phyloP scores from a whole-genome alignment of 179 eudicot genomes.

The Drosera spatulata region DNA sequence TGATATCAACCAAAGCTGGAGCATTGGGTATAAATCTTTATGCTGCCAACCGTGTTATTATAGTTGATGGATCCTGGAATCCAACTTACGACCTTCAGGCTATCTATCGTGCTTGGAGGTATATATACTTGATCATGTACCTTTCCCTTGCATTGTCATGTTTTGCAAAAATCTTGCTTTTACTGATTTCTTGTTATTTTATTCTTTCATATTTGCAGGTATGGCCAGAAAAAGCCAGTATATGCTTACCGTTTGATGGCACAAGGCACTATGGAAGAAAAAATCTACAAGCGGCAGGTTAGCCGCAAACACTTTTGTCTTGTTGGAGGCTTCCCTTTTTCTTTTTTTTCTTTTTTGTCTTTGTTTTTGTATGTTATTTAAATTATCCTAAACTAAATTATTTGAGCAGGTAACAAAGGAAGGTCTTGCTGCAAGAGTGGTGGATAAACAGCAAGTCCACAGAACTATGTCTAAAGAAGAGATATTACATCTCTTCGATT shows the following conservation, averaged over 20 bases:
- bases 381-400: constrained; percentile 2
- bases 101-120: constrained; percentile 96
- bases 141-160: not conserved
- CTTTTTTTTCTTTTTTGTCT: too few species aligned
- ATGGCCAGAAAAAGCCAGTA: constrained; percentile 94
- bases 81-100: constrained; percentile 99
- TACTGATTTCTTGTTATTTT: not conserved
- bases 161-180: not conserved
- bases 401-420: constrained; percentile 82
- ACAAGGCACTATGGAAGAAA: constrained; percentile 94
- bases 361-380: too few species aligned
- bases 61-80: constrained; percentile 97
- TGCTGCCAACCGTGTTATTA: constrained; percentile 94
- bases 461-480: constrained; percentile 95
- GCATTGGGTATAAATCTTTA: constrained; percentile 91
- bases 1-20: constrained; percentile 96
- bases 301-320: not conserved
- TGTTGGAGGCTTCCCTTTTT: too few species aligned
- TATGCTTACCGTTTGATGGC: constrained; percentile 95
- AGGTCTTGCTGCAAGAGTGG: constrained; percentile 97
- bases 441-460: constrained; percentile 90
- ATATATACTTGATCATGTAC: constrained; percentile 29
- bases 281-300: constrained; percentile 99
- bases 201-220: constrained; percentile 31
- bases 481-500: constrained; percentile 81